These are phyloP conservation scores for Durio zibethinus DNA, from an alignment of 345 rosid species.

Conservation along the genomic window DNA sequence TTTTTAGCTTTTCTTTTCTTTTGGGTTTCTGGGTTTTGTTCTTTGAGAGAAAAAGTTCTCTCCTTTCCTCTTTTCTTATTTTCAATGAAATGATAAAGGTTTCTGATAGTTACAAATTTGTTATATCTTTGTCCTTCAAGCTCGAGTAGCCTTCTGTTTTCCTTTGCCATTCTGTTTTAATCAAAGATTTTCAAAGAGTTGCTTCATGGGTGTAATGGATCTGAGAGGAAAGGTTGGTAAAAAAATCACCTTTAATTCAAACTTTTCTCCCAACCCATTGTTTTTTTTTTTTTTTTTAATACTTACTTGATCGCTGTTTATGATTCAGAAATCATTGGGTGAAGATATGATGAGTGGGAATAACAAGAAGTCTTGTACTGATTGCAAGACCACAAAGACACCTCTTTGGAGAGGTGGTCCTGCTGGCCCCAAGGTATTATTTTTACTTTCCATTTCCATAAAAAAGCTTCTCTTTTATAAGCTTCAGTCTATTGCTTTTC, in stretches of 20 bases:
- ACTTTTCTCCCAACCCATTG: not conserved
- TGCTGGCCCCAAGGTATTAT: slow-evolving; percentile 71
- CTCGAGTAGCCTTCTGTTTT: not conserved
- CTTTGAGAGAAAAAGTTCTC: not conserved
- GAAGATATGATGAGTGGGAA: slow-evolving; percentile 26
- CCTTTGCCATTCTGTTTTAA: not conserved
- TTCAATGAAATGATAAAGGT: no score
- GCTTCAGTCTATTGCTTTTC: no score
- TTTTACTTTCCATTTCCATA: not conserved
- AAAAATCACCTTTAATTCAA: not conserved
- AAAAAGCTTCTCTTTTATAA: not conserved
- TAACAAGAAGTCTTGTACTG: slow-evolving; percentile 48
- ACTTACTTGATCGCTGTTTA: not conserved
- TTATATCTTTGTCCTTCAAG: not conserved
- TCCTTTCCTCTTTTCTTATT: not conserved
- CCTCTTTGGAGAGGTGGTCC: slow-evolving; percentile 97
- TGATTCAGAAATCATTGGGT: slow-evolving; percentile 21
- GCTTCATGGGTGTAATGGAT: slow-evolving; percentile 23
- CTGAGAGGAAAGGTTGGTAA: slow-evolving; percentile 16
- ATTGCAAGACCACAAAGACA: slow-evolving; percentile 73
- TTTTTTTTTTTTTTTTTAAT: not conserved
- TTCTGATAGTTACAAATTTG: not conserved
- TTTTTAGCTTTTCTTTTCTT: not conserved
- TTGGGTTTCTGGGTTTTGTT: not conserved
- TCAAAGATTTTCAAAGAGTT: not conserved